Base-by-base conservation (phyloP, 139 green algal species). In the Tetraselmis striata region DNA sequence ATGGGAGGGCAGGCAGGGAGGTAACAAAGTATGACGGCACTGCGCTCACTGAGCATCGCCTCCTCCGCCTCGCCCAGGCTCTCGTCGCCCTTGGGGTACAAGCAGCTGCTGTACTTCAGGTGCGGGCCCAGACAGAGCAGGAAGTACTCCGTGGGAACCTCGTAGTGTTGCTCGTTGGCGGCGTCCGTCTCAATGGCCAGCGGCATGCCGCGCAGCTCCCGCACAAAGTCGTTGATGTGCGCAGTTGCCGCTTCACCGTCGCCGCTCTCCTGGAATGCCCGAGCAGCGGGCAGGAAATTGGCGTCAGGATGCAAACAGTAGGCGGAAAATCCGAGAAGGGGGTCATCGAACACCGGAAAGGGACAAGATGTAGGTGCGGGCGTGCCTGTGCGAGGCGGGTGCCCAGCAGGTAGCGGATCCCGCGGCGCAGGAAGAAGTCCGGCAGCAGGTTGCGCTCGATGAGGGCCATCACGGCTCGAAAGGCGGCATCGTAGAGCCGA, bases 101-200 rank as follows among this genome's bases (percentile, higher is more conserved):
- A 82, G 85, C 96, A 97, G 91, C 88, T 93, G 80, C 86, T 94
- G 92, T 99, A 98, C 90, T 99, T 99, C 31, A 96, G 87, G 79
- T 95, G 85, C 79, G 86, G 88, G 32, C 96, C 96, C 75, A 99
- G 89, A 30, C 87, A 90, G 0, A 92, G 83, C n/a, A 94, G 78
- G 85, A 96, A 99, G 87, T 98, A 99, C 74, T 95, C 91, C 28
- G 96, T 98, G 0, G 96, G 96, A 22, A 99, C 89, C 90, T 97
- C 94, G 77, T 98, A 98, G 86, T 97, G 94, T 83, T 98, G 94
- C 82, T 97, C 92, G 79, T 99, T 99, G 30, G 96, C 95, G 24
- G 91, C 90, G 1, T 78, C 83, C 0, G 94, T 98, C 80, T 97
- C 88, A 11, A 97, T 83, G 0, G 96, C 96, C 2, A 99, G 87